Base-by-base conservation (phyloP, 139 green algal species). In the Chlorella sp. region DNA sequence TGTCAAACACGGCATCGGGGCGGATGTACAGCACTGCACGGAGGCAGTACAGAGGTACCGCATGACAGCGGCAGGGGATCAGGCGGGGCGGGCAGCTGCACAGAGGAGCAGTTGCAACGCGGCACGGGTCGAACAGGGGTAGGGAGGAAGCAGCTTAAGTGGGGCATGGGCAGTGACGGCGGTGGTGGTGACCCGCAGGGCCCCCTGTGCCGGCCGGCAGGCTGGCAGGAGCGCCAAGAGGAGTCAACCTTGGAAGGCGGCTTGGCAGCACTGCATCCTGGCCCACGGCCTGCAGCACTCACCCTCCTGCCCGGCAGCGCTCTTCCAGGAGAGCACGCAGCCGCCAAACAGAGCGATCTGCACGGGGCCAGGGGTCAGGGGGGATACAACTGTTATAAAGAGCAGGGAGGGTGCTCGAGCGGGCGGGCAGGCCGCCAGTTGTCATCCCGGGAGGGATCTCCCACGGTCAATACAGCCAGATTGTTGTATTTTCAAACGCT, bases 1-100 rank as follows among this genome's bases (percentile, higher is more conserved):
- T 97, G 92, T 99, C 97, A 86, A 99, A 99, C 68, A 97, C 95
- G 42, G 98, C 97, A 88, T 99, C 98, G 18, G 98, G 97, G 11
- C 98, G 93, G 48, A 99, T 94, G 89, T 98, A 99, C 37, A 99
- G 94, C 36, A 99, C 94, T 89, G 99, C 97, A 71, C 32, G 15
- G 1, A 0, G 5, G 19, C 5, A 36, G 19, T 30, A 73, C 26
- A 30, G 66, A 5, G 48, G 48, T 9, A 57, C n/a, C n/a, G 48
- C 7, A 57, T 57, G 48, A 57, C 48, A 9, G 5, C 48, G 48
- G 26, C 19, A 37, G 68, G n/a, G n/a, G n/a, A n/a, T n/a, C n/a
- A n/a, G n/a, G n/a, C n/a, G n/a, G n/a, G 28, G 34, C 14, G 24
- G 24, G 68, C 21, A 76, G 68, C 68, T 5, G 2, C 28, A 0